A percentile compares a stretch with the other conserved stretches of the same genome.
phyloP scores from a whole-genome alignment of 2,329 filamentous ascomycete genomes.

The Fusarium compactum region DNA sequence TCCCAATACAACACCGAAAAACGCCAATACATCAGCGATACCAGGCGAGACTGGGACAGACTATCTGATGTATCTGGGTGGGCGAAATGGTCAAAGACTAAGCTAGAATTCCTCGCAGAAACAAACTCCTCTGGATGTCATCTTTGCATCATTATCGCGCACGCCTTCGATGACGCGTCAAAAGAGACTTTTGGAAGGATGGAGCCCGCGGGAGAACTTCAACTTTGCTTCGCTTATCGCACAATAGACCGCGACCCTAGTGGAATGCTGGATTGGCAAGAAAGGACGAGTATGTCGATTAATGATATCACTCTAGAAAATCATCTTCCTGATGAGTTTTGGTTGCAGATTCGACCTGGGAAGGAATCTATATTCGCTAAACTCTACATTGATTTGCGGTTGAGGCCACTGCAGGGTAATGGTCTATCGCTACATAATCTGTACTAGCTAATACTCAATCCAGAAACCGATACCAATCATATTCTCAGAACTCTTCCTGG shows the following conservation, averaged over 20 bases:
- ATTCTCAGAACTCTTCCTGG: accelerated
- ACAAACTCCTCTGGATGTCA: neutral
- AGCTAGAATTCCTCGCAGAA: neutral
- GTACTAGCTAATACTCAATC: neutral
- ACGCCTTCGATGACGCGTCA: neutral
- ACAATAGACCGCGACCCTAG: constrained; percentile 4
- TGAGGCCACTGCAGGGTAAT: constrained; percentile 4
- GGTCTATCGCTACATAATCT: accelerated
- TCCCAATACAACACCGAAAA: neutral
- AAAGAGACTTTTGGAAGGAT: neutral
- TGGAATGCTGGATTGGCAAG: neutral
- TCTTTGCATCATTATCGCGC: constrained; percentile 3
- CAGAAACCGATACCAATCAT: neutral
- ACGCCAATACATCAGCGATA: neutral
- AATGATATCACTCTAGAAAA: neutral
- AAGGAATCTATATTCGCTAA: neutral
- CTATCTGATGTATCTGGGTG: neutral
- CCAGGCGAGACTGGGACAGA: accelerated
- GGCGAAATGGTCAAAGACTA: constrained; percentile 10
- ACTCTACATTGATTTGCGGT: neutral
- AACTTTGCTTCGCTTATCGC: constrained; percentile 4
- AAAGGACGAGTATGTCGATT: constrained; percentile 4
- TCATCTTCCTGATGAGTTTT: neutral
- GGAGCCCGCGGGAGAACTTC: neutral
- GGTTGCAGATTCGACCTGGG: neutral